Evolutionary conservation across 805 yeast genomes (phyloP), one percentile per base, ranked within the genome.

Genomic region (Wickerhamomyces queroliae): DNA sequence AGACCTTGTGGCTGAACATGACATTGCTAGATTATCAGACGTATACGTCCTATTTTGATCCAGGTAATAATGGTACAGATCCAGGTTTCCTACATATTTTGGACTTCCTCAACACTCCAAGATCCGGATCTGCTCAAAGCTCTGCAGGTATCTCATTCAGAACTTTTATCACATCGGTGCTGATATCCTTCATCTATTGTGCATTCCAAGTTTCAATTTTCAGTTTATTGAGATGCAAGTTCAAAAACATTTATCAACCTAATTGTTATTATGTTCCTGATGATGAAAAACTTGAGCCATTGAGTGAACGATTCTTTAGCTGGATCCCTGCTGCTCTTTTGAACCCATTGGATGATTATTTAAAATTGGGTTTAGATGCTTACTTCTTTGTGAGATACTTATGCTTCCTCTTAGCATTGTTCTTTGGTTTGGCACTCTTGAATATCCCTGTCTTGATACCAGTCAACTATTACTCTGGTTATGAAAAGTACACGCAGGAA

Each of bases 361-460:
- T 68, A 21, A 58, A 64, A 6, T 60, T 72, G 44, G 95, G 95
- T 0, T 55, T 85, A 7, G 96, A 88, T 56, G 78, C 89, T 0
- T 86, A 82, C 55, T 80, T 82, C 52, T 81, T 85, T 46, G 50
- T 86, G 3, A 58, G 95, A 36, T 86, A 73, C 49, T 52, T 87
- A 34, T 57, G 64, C 36, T 61, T 80, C 5, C 51, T 83, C 10
- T 52, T 76, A 24, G 44, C 71, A 2, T 65, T 81, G 34, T 82
- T 81, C 50, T 48, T 63, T 2, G 67, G 70, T 0, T 56, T 82
- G 18, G 80, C 86, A 0, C 37, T 72, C 0, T 42, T 82, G 10
- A 74, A 78, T 39, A 59, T 83, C 21, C 73, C 86, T 0, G 60
- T 83, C 0, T 61, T 88, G 24, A 49, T 84, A 2, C 90, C 93